Base-by-base conservation (phyloP, 2,329 filamentous ascomycete genomes). In the Aspergillus thermomutatus region DNA sequence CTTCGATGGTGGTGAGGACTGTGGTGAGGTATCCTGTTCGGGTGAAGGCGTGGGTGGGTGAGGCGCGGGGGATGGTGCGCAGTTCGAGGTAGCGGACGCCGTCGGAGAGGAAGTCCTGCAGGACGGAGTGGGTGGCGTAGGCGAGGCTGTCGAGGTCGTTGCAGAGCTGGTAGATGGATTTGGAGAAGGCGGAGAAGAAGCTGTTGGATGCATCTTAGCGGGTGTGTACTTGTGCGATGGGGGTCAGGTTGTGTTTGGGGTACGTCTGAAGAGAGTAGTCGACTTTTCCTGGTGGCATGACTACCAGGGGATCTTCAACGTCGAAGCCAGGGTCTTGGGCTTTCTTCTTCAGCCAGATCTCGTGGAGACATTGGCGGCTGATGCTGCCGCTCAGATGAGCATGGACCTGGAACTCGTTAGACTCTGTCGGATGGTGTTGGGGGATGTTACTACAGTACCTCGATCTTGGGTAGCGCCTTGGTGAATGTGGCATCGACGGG, bases 301-400 rank as follows among this genome's bases (percentile, higher is more conserved):
- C 83, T 1, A 84, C 64, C 17, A 89, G 72, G 1, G 90, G 90
- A 66, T 94, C 89, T 50, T 85, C 79, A 1, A 92, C 75, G 9
- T 79, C 69, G 2, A 85, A 82, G 23, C 78, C 68, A 4, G 80
- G 77, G 7, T 81, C 73, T 21, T 69, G 65, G 3, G 76, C 74
- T 57, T 82, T 84, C 69, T 87, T 89, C 54, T 72, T 71, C 49
- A 76, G 64, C 89, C 90, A 94, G 68, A 93, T 85, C 40, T 90
- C 82, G 68, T 91, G 89, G 1, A 94, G 83, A 59, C 84, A 87
- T 65, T 84, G 76, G 31, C 87, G 84, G 68, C 84, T 88, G 70
- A 94, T 90, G 71, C 88, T 91, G 53, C 90, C 90, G 43, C 86
- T 90, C 47, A 94, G 80, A 73, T 94, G 90, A 60, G 90, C 90